phyloP scores from a whole-genome alignment of 176 grass and related monocot species.

The Musa beccarii region DNA sequence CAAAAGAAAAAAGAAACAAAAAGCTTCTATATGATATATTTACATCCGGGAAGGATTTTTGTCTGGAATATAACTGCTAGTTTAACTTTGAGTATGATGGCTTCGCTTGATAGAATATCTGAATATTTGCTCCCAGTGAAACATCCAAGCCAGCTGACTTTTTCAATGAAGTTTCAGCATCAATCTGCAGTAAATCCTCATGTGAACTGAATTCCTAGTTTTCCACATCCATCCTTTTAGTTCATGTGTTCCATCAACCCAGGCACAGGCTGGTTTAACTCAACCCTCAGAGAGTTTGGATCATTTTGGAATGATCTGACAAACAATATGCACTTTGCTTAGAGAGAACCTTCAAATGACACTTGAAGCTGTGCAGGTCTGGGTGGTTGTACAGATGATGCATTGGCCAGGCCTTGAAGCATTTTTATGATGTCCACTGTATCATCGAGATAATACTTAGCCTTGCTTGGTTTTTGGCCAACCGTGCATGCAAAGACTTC shows the following conservation, averaged over 20 bases:
- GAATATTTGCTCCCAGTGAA: background rate
- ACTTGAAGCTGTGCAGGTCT: background rate
- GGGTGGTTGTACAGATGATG: background rate
- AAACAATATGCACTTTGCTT: background rate
- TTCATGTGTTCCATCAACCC: background rate
- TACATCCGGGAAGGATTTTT: background rate
- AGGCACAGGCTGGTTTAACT: background rate
- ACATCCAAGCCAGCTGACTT: background rate
- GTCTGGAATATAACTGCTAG: background rate
- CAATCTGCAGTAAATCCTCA: background rate
- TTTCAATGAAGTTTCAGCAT: background rate
- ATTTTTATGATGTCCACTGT: constrained; percentile 28
- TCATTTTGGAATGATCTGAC: background rate
- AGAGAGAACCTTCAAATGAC: constrained; percentile 17
- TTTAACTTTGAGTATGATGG: background rate
- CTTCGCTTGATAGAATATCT: background rate
- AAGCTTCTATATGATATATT: background rate
- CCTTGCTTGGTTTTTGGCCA: constrained; percentile 35
- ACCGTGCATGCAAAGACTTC: constrained; percentile 35
- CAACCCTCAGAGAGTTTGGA: background rate
- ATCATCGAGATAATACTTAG: constrained; percentile 30
- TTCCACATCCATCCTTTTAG: background rate
- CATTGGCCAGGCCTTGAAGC: constrained; percentile 26
- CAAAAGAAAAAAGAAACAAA: background rate
- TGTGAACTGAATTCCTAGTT: background rate